These are phyloP conservation scores for Saturnispora ahearnii DNA, from an alignment of 805 yeast species.

Conservation along the genomic window DNA sequence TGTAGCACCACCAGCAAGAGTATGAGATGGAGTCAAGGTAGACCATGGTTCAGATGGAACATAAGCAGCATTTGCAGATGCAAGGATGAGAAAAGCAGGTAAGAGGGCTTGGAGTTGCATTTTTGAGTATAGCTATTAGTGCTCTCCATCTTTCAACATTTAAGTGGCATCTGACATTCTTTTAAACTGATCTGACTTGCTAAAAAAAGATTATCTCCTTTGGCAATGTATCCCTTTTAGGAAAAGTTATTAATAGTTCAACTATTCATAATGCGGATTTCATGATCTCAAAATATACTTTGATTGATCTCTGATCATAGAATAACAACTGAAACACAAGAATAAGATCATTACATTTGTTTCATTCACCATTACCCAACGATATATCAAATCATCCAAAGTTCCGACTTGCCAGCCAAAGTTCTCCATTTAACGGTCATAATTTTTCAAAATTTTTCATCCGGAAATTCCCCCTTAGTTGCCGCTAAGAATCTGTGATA, in stretches of 20 bases:
- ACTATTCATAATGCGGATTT: neutral
- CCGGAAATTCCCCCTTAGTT: neutral
- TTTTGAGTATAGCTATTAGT: neutral
- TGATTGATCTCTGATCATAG: too few species aligned
- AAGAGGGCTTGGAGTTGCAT: constrained; percentile 37
- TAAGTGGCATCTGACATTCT: neutral
- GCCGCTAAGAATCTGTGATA: neutral
- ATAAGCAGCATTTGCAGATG: constrained; percentile 48
- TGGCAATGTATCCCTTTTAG: neutral
- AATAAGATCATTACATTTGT: too few species aligned
- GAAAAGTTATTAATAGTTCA: neutral
- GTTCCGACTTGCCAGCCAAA: too few species aligned
- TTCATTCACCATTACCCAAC: too few species aligned
- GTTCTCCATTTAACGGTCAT: too few species aligned
- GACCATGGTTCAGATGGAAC: constrained; percentile 64
- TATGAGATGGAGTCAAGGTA: constrained; percentile 54
- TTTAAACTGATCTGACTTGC: neutral
- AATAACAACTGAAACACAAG: too few species aligned
- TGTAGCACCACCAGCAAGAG: constrained; percentile 43
- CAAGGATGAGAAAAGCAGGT: constrained; percentile 35
- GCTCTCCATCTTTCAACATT: neutral
- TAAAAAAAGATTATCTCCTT: neutral
- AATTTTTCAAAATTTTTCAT: neutral
- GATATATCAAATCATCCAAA: too few species aligned
- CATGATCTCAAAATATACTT: neutral